Conservation (phyloP, 2,329 filamentous ascomycete genomes). For the Tolypocladium pustulatum region DNA sequence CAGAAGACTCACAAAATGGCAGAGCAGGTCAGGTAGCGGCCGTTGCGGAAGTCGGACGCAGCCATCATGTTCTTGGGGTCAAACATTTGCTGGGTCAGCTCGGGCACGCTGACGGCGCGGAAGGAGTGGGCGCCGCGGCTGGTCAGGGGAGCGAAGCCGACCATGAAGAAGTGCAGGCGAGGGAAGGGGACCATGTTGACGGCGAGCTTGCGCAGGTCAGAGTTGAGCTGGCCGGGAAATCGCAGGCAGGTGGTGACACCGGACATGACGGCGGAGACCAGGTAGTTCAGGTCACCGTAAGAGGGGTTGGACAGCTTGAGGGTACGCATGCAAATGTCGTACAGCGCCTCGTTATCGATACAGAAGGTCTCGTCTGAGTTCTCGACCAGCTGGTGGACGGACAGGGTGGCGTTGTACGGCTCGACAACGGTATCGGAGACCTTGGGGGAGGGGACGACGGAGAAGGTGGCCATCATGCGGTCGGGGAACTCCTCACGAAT, state of each 20-base stretch:
- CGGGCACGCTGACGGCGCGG: conserved; percentile 93
- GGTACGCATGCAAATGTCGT: conserved; percentile 99
- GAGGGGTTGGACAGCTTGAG: conserved; percentile 98
- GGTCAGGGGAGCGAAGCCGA: conserved; percentile 97
- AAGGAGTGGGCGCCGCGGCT: conserved; percentile 78
- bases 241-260: conserved; percentile 97
- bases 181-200: conserved; percentile 99
- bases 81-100: conserved; percentile 99
- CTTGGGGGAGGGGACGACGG: conserved; percentile 96
- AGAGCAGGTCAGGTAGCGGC: conserved; percentile 98
- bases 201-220: conserved; percentile 96
- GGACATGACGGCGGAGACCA: conserved; percentile 99
- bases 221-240: conserved; percentile 99
- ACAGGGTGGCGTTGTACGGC: conserved; percentile 99
- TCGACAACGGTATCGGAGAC: conserved; percentile 99
- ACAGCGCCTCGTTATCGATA: conserved; percentile 99
- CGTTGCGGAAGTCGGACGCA: conserved; percentile 98
- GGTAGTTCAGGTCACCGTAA: conserved; percentile 98
- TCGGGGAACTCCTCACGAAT: conserved; percentile 99
- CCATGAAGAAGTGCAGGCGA: conserved; percentile 99
- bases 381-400: conserved; percentile 97
- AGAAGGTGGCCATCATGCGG: conserved; percentile 99
- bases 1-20: conserved; percentile 74
- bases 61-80: conserved; percentile 99
- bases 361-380: conserved; percentile 99